A percentile compares a stretch with the other conserved stretches of the same genome.
Conservation (phyloP, 2,329 filamentous ascomycete genomes). For the Venturiaceae sp. region DNA sequence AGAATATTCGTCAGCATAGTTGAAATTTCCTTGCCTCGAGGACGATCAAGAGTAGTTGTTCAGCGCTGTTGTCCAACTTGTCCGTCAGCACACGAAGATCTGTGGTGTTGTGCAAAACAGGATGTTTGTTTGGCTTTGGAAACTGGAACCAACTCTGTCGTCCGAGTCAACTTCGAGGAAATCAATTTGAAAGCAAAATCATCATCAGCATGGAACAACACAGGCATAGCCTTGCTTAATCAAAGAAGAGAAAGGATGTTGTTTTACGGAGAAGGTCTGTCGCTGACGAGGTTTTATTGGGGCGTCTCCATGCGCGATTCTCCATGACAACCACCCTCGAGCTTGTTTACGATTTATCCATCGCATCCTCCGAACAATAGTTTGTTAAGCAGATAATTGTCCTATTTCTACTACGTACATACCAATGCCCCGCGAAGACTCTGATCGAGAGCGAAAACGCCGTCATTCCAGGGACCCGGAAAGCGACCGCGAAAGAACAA, state of each 20-base stretch:
- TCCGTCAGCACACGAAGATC: too few species aligned
- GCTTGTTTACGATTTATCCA: neutral
- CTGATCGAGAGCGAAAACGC: slow-evolving; percentile 5
- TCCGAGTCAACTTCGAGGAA: too few species aligned
- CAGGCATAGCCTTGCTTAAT: neutral
- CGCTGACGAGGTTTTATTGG: neutral
- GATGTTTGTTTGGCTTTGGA: too few species aligned
- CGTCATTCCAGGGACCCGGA: slow-evolving; percentile 6
- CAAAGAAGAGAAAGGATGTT: neutral
- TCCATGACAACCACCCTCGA: neutral
- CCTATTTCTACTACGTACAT: neutral
- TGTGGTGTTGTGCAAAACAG: too few species aligned
- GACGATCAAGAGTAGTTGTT: too few species aligned
- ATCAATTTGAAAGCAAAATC: too few species aligned
- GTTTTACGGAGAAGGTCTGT: neutral
- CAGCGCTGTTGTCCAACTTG: too few species aligned
- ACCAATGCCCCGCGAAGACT: slow-evolving; percentile 6
- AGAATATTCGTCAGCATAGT: too few species aligned
- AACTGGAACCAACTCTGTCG: too few species aligned
- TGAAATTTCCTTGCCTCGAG: too few species aligned
- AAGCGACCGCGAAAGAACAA: slow-evolving; percentile 1
- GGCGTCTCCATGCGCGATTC: neutral
- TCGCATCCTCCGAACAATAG: neutral
- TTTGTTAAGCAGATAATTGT: neutral
- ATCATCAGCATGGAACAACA: neutral